phyloP scores from a whole-genome alignment of 495 filamentous ascomycete genomes.

The Staphylotrichum longicolle region DNA sequence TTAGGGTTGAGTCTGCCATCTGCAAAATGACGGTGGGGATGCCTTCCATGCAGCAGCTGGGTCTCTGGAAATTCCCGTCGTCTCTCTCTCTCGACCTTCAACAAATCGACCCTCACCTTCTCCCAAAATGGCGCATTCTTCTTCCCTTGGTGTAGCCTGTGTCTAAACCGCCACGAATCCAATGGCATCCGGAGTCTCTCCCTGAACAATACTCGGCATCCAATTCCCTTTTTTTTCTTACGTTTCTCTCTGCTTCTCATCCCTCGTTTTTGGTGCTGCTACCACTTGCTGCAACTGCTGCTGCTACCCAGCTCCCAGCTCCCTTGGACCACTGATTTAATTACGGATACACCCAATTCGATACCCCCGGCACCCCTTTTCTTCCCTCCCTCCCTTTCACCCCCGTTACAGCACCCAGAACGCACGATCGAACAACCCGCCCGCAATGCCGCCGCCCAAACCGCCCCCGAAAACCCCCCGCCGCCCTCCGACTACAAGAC shows the following conservation, averaged over 20 bases:
- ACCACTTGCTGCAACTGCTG: no score
- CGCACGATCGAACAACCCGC: neutral
- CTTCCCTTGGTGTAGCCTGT: slow-evolving; percentile 8
- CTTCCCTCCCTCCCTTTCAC: slow-evolving; percentile 21
- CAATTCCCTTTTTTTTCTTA: neutral
- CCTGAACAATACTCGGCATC: slow-evolving; percentile 16
- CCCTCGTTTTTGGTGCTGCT: slow-evolving; percentile 2
- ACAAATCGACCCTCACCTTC: slow-evolving; percentile 3
- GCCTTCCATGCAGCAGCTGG: slow-evolving; percentile 2
- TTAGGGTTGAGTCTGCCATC: slow-evolving; percentile 7
- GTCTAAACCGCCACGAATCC: slow-evolving; percentile 2
- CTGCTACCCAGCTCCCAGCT: no score
- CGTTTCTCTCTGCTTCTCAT: slow-evolving; percentile 3
- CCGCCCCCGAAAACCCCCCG: slow-evolving; percentile 26
- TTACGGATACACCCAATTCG: no score
- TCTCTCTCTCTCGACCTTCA: neutral
- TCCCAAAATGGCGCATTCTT: slow-evolving; percentile 30
- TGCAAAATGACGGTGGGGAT: slow-evolving; percentile 17
- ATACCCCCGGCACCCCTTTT: slow-evolving; percentile 26
- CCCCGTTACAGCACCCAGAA: no score
- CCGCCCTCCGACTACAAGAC: slow-evolving; percentile 40
- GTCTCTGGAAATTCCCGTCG: slow-evolving; percentile 1
- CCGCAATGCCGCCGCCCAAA: slow-evolving; percentile 29
- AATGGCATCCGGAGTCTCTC: slow-evolving; percentile 21
- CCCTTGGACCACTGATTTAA: no score